phyloP scores from a whole-genome alignment of 163 green algal genomes.

The Scenedesmus sp. region DNA sequence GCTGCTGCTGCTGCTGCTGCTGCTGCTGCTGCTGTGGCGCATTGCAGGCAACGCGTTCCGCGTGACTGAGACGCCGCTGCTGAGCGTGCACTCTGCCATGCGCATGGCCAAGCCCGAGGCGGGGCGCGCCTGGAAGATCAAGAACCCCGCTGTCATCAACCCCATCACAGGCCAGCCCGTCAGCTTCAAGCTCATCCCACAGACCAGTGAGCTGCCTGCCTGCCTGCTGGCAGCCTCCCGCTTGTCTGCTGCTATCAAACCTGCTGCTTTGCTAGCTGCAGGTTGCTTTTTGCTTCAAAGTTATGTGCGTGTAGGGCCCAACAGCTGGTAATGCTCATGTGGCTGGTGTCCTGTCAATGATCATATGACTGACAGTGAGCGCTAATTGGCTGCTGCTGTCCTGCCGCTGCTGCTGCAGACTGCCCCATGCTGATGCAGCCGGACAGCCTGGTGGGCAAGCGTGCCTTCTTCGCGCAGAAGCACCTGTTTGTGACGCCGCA shows the following conservation, averaged over 20 bases:
- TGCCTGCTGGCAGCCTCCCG: too few relatives aligned
- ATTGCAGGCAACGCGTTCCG: slow-evolving; percentile 48
- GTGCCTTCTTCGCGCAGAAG: slow-evolving; percentile 78
- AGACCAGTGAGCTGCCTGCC: slow-evolving; percentile 44
- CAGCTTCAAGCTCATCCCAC: slow-evolving; percentile 80
- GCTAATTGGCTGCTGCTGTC: not conserved
- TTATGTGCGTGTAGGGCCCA: not conserved
- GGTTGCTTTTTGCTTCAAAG: too few relatives aligned
- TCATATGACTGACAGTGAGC: not conserved
- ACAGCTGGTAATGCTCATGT: too few relatives aligned
- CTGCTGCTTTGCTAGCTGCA: too few relatives aligned
- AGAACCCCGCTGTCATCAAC: slow-evolving; percentile 75
- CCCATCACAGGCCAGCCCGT: slow-evolving; percentile 75
- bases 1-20: not conserved
- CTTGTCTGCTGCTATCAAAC: too few relatives aligned
- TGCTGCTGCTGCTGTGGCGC: not conserved
- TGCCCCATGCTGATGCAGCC: slow-evolving; percentile 70
- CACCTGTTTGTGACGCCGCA: slow-evolving; percentile 81
- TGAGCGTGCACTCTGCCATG: slow-evolving; percentile 65
- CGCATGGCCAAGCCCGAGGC: slow-evolving; percentile 60
- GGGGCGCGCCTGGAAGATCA: slow-evolving; percentile 78
- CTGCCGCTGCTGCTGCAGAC: not conserved
- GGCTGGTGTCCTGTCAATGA: too few relatives aligned
- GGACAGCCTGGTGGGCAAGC: slow-evolving; percentile 59
- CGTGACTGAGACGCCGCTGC: slow-evolving; percentile 67